A percentile compares a stretch with the other conserved stretches of the same genome.
Evolutionary conservation across 2,329 filamentous ascomycete species (phyloP).

Genomic region (Sporothrix variecibatus): DNA sequence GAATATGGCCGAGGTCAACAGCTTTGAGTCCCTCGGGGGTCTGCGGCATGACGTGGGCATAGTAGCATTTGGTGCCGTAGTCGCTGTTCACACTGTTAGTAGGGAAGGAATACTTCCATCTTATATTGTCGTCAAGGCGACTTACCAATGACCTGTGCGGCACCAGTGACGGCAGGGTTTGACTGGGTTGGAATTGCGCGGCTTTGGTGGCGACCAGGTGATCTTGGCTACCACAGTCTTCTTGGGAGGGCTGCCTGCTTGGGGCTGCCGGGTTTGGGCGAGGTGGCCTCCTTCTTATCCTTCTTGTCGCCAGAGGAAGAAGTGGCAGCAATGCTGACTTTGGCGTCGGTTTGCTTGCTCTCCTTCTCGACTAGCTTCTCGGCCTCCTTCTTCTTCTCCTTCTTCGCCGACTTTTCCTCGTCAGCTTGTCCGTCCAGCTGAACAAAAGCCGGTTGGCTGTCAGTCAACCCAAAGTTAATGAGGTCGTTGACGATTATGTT

Average conservation of each 20-base stretch:
- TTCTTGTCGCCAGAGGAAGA: not conserved
- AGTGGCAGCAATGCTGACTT: not conserved
- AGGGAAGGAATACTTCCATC: too few species aligned
- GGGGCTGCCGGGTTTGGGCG: not conserved
- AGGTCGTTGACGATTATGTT: not conserved
- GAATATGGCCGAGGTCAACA: slow-evolving; percentile 46
- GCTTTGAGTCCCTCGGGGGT: slow-evolving; percentile 43
- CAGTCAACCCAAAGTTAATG: not conserved
- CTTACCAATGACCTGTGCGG: slow-evolving; percentile 45
- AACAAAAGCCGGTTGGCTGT: not conserved
- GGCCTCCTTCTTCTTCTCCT: not conserved
- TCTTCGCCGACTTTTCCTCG: not conserved
- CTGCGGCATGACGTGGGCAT: slow-evolving; percentile 51
- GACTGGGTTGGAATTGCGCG: slow-evolving; percentile 26
- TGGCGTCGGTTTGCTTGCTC: not conserved
- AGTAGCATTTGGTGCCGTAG: slow-evolving; percentile 47
- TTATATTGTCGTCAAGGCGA: not conserved
- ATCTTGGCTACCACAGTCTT: not conserved
- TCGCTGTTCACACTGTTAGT: slow-evolving; percentile 35
- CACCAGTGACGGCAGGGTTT: slow-evolving; percentile 51
- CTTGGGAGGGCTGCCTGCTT: not conserved
- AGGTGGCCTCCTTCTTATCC: not conserved
- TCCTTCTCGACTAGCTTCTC: not conserved
- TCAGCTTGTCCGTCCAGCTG: not conserved
- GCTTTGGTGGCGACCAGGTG: not conserved